Evolutionary conservation across 2,329 filamentous ascomycete species (phyloP), one percentile per base, ranked within the genome.

Genomic region (Plenodomus biglobosus): DNA sequence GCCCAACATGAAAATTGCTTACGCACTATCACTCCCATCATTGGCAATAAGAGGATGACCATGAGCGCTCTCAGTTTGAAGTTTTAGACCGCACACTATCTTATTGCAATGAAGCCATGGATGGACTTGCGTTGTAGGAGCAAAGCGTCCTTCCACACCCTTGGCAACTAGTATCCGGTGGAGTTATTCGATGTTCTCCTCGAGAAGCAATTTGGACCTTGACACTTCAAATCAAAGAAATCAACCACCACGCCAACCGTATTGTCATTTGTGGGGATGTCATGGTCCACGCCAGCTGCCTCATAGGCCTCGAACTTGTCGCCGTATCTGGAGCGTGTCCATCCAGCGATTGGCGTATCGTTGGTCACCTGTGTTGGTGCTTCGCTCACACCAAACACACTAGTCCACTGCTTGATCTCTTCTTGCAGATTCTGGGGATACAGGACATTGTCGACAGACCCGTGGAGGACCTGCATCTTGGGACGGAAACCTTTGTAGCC

Each of bases 331-430:
- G 44, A 59, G 24, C 58, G 57, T 15, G 67, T 70, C 66, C 67
- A 70, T 2, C 62, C 64, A 10, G 41, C n/a, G 17, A 68, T 45
- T 5, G 67, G 67, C 18, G 62, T 66, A 46, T 70, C 45, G 18
- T 48, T 41, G 4, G 56, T 61, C 10, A 56, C 61, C 15, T 58
- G 49, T 2, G 48, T 59, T 34, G 63, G 60, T 24, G 48, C 62
- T 5, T 53, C 46, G 38, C 56, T 65, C 4, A 66, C 44, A 1
- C 57, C 61, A 43, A 69, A 62, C 2, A 70, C 65, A 32, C 49
- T 61, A 1, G 64, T 69, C 67, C 66, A 70, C 45, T 70, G 58
- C 48, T 69, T 70, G 44, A 69, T 62, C 40, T 68, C 58, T 43
- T 70, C 67, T n/a, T 63, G 45, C 8, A 69, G 46, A 30, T 70